Conservation (phyloP, 768 basidiomycete species). For the Russula abietina region DNA sequence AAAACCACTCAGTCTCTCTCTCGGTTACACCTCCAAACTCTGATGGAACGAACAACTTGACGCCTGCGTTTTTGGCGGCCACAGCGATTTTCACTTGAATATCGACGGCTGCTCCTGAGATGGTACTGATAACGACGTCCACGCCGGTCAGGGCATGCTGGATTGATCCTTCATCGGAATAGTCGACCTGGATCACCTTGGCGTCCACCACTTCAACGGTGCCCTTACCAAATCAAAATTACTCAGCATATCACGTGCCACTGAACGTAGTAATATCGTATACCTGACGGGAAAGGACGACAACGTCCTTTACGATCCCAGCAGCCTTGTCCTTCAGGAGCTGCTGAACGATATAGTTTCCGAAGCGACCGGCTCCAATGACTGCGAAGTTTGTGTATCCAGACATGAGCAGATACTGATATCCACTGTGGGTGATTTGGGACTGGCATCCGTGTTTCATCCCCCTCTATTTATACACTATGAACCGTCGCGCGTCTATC, state of each 20-base stretch:
- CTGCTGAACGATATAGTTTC: slow-evolving; percentile 17
- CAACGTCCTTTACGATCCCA: slow-evolving; percentile 15
- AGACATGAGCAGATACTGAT: slow-evolving; percentile 6
- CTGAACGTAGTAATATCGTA: not conserved
- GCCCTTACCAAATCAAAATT: slow-evolving; percentile 19
- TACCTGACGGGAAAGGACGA: slow-evolving; percentile 22
- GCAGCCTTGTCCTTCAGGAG: slow-evolving; percentile 14
- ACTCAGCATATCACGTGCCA: not conserved
- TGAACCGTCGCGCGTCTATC: too few relatives aligned
- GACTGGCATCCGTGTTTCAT: not conserved
- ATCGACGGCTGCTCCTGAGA: not conserved
- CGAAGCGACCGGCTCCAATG: slow-evolving; percentile 21
- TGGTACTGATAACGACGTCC: not conserved
- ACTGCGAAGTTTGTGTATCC: slow-evolving; percentile 23
- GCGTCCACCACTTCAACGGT: not conserved
- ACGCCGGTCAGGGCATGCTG: not conserved
- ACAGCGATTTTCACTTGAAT: not conserved
- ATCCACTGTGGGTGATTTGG: not conserved
- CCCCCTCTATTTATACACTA: too few relatives aligned
- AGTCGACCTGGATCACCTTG: not conserved
- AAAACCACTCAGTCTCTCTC: not conserved
- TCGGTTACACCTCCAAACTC: not conserved
- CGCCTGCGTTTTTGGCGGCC: not conserved
- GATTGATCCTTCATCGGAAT: not conserved
- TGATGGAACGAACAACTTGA: not conserved